These are phyloP conservation scores for Phytophthora tentaculata DNA, from an alignment of 352 stramenopile species.

Conservation along the genomic window DNA sequence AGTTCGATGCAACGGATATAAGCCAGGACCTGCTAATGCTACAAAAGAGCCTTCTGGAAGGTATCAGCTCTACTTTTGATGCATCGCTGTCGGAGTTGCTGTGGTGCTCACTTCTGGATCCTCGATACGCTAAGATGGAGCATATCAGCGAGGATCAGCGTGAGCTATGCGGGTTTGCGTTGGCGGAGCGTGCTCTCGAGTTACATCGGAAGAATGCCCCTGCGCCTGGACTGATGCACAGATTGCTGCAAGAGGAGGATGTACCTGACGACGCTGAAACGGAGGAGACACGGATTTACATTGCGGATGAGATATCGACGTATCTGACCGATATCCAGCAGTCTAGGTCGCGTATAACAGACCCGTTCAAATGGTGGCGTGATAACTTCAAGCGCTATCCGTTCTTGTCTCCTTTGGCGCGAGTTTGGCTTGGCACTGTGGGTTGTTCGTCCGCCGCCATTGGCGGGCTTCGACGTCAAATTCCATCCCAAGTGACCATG, in stretches of 20 bases:
- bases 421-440: conserved; percentile 16
- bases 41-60: conserved; percentile 4
- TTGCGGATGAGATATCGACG: conserved; percentile 10
- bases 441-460: conserved; percentile 14
- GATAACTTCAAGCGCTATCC: conserved; percentile 13
- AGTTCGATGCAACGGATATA: conserved; percentile 16
- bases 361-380: conserved; percentile 13
- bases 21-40: conserved; percentile 12
- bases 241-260: conserved; percentile 9
- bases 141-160: conserved; percentile 50
- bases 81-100: conserved; percentile 25
- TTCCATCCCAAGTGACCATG: conserved; percentile 5
- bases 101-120: conserved; percentile 57
- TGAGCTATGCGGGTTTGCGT: conserved; percentile 19
- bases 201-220: not conserved
- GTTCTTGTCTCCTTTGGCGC: conserved; percentile 12
- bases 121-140: conserved; percentile 49
- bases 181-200: conserved; percentile 3
- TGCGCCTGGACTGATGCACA: conserved; percentile 12
- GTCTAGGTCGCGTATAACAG: not conserved
- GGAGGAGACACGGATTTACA: conserved; percentile 9
- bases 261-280: not conserved
- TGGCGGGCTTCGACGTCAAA: conserved; percentile 11
- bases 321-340: conserved; percentile 8
- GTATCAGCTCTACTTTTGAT: conserved; percentile 24